phyloP scores from a whole-genome alignment of 192 early-diverging fungal genomes.

The Coemansia reversa region DNA sequence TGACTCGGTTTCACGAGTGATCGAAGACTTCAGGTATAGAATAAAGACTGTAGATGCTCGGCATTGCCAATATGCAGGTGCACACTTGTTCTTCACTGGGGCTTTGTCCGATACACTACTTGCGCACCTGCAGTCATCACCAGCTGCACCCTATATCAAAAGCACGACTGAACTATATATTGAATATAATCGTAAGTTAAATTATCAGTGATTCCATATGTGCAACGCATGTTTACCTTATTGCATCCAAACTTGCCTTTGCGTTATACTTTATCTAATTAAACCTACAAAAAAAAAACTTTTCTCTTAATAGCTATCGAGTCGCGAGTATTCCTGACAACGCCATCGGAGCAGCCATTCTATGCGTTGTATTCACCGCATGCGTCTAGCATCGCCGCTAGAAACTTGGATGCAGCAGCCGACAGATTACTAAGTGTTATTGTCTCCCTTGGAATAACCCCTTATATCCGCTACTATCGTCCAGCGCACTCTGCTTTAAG shows the following conservation, averaged over 20 bases:
- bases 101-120: constrained; percentile 43
- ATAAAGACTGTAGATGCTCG: neutral
- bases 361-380: constrained; percentile 55
- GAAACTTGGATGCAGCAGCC: constrained; percentile 46
- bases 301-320: constrained; percentile 40
- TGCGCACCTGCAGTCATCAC: constrained; percentile 32
- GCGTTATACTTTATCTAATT: neutral
- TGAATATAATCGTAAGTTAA: constrained; percentile 52
- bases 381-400: constrained; percentile 10
- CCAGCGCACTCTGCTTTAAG: constrained; percentile 8
- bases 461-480: constrained; percentile 48
- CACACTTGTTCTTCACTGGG: constrained; percentile 55
- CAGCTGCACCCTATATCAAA: constrained; percentile 40
- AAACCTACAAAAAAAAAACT: neutral
- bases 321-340: constrained; percentile 51
- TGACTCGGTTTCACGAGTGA: constrained; percentile 42
- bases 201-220: neutral
- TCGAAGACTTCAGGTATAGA: constrained; percentile 36
- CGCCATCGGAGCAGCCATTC: constrained; percentile 50
- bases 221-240: neutral
- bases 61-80: constrained; percentile 28
- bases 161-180: constrained; percentile 47
- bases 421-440: constrained; percentile 49
- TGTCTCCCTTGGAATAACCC: constrained; percentile 35
- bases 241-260: neutral